These are phyloP conservation scores for Ogataea paraovalis DNA, from an alignment of 805 yeast species.

Conservation along the genomic window DNA sequence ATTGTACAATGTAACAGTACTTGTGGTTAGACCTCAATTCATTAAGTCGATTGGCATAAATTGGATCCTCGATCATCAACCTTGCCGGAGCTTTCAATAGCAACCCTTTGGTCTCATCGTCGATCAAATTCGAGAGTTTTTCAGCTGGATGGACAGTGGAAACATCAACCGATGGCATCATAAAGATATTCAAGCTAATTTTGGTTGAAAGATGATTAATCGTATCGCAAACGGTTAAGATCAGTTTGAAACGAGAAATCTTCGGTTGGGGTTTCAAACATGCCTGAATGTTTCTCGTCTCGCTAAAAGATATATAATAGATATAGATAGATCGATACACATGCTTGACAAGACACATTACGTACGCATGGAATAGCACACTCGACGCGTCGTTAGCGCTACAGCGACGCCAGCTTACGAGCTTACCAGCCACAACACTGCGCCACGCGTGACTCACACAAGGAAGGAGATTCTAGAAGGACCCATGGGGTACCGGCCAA, in stretches of 20 bases:
- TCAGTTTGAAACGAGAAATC: too few relatives aligned
- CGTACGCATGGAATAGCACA: too few relatives aligned
- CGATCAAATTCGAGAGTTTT: slow-evolving; percentile 24
- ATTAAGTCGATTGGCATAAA: slow-evolving; percentile 27
- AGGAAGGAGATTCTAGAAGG: not conserved
- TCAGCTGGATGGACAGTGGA: slow-evolving; percentile 29
- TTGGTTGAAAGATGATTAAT: not conserved
- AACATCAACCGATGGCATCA: not conserved
- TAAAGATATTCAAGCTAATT: not conserved
- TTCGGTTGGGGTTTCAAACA: too few relatives aligned
- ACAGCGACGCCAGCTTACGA: not conserved
- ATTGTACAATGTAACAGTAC: slow-evolving; percentile 43
- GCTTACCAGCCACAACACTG: not conserved
- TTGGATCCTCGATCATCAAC: slow-evolving; percentile 36
- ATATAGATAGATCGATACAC: too few relatives aligned
- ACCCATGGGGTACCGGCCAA: not conserved
- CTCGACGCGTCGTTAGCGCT: too few relatives aligned
- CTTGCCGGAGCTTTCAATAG: slow-evolving; percentile 37
- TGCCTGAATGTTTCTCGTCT: too few relatives aligned
- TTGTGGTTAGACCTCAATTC: slow-evolving; percentile 35
- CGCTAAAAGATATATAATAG: too few relatives aligned
- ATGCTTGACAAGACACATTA: too few relatives aligned
- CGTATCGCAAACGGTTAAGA: not conserved
- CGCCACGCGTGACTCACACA: not conserved
- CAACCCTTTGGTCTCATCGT: slow-evolving; percentile 34